Conservation (phyloP, 352 stramenopile genomes). For the Bremia lactucae region DNA sequence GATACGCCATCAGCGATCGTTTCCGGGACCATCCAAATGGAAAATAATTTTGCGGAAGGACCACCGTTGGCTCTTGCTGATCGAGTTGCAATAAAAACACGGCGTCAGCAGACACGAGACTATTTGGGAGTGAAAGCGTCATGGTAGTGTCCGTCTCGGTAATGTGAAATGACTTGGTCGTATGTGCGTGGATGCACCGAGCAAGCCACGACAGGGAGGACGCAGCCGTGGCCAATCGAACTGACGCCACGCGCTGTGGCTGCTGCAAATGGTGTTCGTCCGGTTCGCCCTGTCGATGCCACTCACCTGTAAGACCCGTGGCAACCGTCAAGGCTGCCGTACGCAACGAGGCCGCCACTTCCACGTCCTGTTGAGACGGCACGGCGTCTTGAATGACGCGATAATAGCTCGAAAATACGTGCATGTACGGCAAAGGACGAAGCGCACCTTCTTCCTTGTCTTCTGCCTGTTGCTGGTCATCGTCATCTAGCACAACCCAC, state of each 20-base stretch:
- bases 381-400: slow-evolving; percentile 27
- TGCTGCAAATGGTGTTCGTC: slow-evolving; percentile 36
- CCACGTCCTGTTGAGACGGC: slow-evolving; percentile 30
- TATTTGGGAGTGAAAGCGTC: slow-evolving; percentile 46
- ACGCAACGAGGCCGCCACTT: slow-evolving; percentile 32
- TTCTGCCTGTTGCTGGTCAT: slow-evolving; percentile 24
- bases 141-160: slow-evolving; percentile 51
- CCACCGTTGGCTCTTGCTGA: slow-evolving; percentile 28
- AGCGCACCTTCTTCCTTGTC: slow-evolving; percentile 26
- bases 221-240: slow-evolving; percentile 18
- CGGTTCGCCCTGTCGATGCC: slow-evolving; percentile 27
- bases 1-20: slow-evolving; percentile 47
- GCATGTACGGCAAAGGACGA: slow-evolving; percentile 34
- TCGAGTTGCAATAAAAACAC: slow-evolving; percentile 45
- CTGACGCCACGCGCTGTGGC: slow-evolving; percentile 19
- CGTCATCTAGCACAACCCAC: slow-evolving; percentile 38
- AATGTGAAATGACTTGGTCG: slow-evolving; percentile 39
- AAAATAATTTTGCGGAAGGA: slow-evolving; percentile 45
- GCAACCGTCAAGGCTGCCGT: slow-evolving; percentile 28
- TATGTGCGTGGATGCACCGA: slow-evolving; percentile 43
- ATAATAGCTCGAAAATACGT: slow-evolving; percentile 42
- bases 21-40: slow-evolving; percentile 41
- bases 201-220: slow-evolving; percentile 39
- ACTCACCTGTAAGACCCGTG: slow-evolving; percentile 36
- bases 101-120: slow-evolving; percentile 37